phyloP scores from a whole-genome alignment of 2,329 filamentous ascomycete species.

The Alternaria conjuncta region DNA sequence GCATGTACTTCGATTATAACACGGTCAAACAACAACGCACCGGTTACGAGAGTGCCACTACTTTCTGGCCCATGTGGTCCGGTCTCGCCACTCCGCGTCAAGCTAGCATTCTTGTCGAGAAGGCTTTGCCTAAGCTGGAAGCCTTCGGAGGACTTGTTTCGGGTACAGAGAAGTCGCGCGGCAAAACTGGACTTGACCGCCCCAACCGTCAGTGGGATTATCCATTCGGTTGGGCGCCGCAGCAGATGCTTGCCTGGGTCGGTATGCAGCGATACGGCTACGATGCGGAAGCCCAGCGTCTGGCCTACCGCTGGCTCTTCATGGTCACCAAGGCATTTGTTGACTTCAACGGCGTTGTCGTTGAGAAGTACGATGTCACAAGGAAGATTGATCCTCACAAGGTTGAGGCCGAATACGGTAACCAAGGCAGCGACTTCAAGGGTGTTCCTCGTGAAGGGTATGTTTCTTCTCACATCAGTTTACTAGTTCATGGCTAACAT shows the following conservation, averaged over 20 bases:
- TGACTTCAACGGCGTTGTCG: slow-evolving; percentile 96
- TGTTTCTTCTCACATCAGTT: slow-evolving; percentile 50
- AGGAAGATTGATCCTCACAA: slow-evolving; percentile 87
- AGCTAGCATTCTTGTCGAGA: slow-evolving; percentile 80
- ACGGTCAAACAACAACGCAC: slow-evolving; percentile 81
- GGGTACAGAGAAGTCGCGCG: slow-evolving; percentile 88
- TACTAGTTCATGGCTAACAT: slow-evolving; percentile 29
- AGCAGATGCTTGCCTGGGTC: slow-evolving; percentile 98
- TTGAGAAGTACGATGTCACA: slow-evolving; percentile 99
- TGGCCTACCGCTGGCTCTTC: slow-evolving; percentile 96
- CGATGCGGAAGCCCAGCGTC: slow-evolving; percentile 82
- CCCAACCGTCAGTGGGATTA: slow-evolving; percentile 99
- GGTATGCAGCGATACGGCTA: slow-evolving; percentile 92
- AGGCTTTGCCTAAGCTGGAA: slow-evolving; percentile 86
- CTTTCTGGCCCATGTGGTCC: slow-evolving; percentile 97
- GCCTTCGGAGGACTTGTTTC: slow-evolving; percentile 85
- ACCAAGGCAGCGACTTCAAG: slow-evolving; percentile 94
- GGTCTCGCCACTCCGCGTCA: slow-evolving; percentile 85
- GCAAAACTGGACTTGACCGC: slow-evolving; percentile 76
- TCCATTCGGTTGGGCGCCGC: slow-evolving; percentile 96
- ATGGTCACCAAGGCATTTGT: slow-evolving; percentile 99
- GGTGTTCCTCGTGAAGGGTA: slow-evolving; percentile 95
- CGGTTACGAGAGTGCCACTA: slow-evolving; percentile 88
- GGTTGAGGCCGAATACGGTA: slow-evolving; percentile 96
- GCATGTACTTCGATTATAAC: slow-evolving; percentile 99